Conservation (phyloP, 106 monocot species). For the Dendrobium chrysotoxum region DNA sequence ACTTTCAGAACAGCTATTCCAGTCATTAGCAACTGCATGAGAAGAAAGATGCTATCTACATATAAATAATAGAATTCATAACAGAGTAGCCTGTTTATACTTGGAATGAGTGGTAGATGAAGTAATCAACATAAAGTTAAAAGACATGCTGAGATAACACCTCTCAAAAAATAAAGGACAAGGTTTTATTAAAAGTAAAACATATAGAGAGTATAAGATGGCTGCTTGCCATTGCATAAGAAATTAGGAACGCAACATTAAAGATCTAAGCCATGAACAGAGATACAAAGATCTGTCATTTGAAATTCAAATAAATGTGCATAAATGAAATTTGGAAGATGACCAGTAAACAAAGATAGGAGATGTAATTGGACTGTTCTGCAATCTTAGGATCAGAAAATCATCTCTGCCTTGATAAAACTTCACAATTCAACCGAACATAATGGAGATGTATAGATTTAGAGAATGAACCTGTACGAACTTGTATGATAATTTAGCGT, state of each 20-base stretch:
- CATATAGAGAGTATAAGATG: background rate
- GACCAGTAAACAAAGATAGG: too few relatives aligned
- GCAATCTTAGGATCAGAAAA: too few relatives aligned
- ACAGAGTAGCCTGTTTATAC: background rate
- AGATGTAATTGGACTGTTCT: too few relatives aligned
- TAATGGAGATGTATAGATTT: too few relatives aligned
- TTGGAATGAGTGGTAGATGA: background rate
- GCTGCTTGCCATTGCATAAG: background rate
- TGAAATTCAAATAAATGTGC: too few relatives aligned
- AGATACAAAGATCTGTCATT: background rate
- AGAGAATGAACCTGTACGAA: too few relatives aligned
- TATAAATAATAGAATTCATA: background rate
- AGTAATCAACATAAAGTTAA: background rate
- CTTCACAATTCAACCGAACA: too few relatives aligned
- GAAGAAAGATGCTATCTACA: background rate
- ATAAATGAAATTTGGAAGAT: too few relatives aligned
- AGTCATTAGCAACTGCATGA: slow-evolving; percentile 87
- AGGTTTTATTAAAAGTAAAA: background rate
- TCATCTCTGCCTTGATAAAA: too few relatives aligned
- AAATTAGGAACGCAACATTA: background rate
- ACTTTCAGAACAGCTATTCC: slow-evolving; percentile 88
- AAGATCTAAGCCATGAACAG: background rate
- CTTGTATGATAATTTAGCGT: too few relatives aligned
- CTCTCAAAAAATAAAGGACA: background rate
- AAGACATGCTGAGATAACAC: background rate